phyloP scores from a whole-genome alignment of 2,329 filamentous ascomycete genomes.

The Rhytidhysteron rufulum region DNA sequence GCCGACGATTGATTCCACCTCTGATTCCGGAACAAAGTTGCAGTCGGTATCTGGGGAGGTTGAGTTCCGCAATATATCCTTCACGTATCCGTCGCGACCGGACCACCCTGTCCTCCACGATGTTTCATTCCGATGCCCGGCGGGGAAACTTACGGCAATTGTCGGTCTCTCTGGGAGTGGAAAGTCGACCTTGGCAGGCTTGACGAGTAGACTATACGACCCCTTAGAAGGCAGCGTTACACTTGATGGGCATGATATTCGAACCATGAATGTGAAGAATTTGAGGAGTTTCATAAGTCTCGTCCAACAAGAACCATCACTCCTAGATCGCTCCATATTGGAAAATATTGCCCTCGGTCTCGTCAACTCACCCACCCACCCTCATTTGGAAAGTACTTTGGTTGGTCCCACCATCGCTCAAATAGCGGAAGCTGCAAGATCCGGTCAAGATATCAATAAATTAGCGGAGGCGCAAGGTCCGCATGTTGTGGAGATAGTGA shows the following conservation, averaged over 20 bases:
- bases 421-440: conserved; percentile 50
- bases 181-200: conserved; percentile 38
- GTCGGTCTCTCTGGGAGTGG: conserved; percentile 42
- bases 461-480: conserved; percentile 42
- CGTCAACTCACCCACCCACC: conserved; percentile 35
- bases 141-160: conserved; percentile 40
- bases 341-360: conserved; percentile 54
- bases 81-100: conserved; percentile 40
- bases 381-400: conserved; percentile 44
- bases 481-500: conserved; percentile 51
- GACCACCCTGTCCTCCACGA: conserved; percentile 36
- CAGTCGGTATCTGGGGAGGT: conserved; percentile 15
- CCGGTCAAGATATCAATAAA: conserved; percentile 47
- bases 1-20: conserved; percentile 37
- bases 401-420: conserved; percentile 48
- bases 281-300: conserved; percentile 36
- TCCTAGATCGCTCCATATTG: conserved; percentile 50
- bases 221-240: conserved; percentile 25
- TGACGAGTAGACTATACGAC: conserved; percentile 39
- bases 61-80: conserved; percentile 37
- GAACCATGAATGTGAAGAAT: conserved; percentile 33
- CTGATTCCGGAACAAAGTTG: conserved; percentile 22
- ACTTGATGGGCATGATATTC: conserved; percentile 37
- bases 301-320: conserved; percentile 51
- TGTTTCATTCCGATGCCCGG: conserved; percentile 33